Evolutionary conservation across 495 filamentous ascomycete species (phyloP).

Genomic region (Talaromyces proteolyticus): DNA sequence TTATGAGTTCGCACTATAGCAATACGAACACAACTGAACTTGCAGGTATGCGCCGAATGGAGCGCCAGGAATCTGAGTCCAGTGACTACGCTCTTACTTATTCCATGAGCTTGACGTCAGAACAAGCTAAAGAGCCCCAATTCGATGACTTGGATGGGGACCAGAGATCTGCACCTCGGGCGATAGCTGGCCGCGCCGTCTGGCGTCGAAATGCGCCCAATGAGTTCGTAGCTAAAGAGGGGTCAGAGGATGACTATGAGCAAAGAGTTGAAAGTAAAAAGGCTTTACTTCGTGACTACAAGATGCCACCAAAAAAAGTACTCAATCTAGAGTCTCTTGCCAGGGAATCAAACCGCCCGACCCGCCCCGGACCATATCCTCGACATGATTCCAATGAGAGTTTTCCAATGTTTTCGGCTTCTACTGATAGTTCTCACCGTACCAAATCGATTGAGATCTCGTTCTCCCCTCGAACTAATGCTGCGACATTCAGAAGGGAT

Average conservation of each 20-base stretch:
- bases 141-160: conserved; percentile 21
- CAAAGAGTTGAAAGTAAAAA: conserved; percentile 34
- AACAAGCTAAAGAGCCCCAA: conserved; percentile 15
- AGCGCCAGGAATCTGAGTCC: conserved; percentile 19
- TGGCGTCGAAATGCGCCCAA: conserved; percentile 23
- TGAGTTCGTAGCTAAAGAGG: conserved; percentile 8
- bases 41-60: conserved; percentile 18
- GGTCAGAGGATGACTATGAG: conserved; percentile 36
- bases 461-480: conserved; percentile 25
- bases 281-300: conserved; percentile 41
- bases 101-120: conserved; percentile 12
- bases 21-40: conserved; percentile 25
- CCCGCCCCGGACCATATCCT: conserved; percentile 34
- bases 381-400: conserved; percentile 76
- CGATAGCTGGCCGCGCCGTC: conserved; percentile 36
- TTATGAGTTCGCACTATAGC: conserved; percentile 31
- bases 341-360: conserved; percentile 23
- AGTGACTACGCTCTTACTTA: conserved; percentile 17
- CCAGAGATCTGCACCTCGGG: conserved; percentile 39
- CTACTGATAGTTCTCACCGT: conserved; percentile 53
- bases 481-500: conserved; percentile 12
- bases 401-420: conserved; percentile 78
- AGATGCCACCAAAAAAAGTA: conserved; percentile 35
- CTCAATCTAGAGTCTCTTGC: conserved; percentile 35
- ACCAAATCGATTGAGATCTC: conserved; percentile 39